Base-by-base conservation (phyloP, 2,329 filamentous ascomycete genomes). In the Pestalotiopsis sp. region DNA sequence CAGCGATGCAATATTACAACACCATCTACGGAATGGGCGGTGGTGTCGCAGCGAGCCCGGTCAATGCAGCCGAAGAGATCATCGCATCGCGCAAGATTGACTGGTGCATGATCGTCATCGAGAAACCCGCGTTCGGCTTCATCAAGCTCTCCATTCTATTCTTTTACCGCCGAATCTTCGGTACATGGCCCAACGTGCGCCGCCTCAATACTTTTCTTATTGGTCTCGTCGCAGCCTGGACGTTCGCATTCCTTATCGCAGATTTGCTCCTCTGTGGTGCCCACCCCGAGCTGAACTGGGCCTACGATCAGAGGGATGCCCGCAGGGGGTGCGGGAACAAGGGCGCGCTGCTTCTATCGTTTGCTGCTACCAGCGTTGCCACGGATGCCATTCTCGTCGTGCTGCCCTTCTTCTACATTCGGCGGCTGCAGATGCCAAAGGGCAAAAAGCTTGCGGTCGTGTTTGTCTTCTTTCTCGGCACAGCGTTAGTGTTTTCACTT, bases 61-160 rank as follows among this genome's bases (percentile, higher is more conserved):
- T 13, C 25, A n/a, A n/a, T 20, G n/a, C 7, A 3, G 27, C 52
- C 5, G 7, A 59, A 7, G 65, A 52, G 13, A 4, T n/a, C n/a
- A 39, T 67, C 7, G 49, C 49, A 7, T 38, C 65, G 14, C 52
- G 59, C 17, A 69, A 70, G 63, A 63, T 70, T 60, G 68, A 70
- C 49, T 70, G 62, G 39, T 49, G 45, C 17, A 69, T 70, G 68
- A 61, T 69, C 17, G 59, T 67, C 2, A 69, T 70, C 23, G 68
- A 70, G 65, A 69, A 69, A 38, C 64, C 63, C 4, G 64, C 67
- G 23, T 70, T 70, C 31, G 68, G 69, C 31, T 68, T 68, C 27
- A 58, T 70, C 57, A 70, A 70, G 64, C 64, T 70, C 6, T 69
- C 67, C 23, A 57, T 70, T 39, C 64, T 70, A 3, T 69, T 69